These are phyloP conservation scores for Xylaria sp. DNA, from an alignment of 2,329 filamentous ascomycete species.

Conservation along the genomic window DNA sequence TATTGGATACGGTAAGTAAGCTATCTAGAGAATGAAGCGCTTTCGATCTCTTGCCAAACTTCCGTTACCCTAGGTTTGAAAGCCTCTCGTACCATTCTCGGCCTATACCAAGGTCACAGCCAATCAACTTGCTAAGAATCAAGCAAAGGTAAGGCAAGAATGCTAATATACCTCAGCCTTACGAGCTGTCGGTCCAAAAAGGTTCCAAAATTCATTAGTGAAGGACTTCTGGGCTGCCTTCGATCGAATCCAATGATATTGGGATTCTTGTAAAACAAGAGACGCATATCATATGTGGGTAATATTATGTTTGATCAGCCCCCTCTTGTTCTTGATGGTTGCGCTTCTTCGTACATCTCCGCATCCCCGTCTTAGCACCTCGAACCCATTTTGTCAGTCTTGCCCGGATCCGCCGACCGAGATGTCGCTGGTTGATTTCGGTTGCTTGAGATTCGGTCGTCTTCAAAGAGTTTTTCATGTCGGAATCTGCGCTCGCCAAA, in stretches of 20 bases:
- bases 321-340: conserved; percentile 16
- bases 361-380: conserved; percentile 44
- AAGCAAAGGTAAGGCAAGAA: conserved; percentile 41
- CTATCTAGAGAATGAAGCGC: conserved; percentile 41
- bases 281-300: conserved; percentile 28
- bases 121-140: conserved; percentile 42
- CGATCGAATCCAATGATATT: conserved; percentile 47
- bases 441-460: conserved; percentile 24
- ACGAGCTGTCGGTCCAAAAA: conserved; percentile 41
- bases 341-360: conserved; percentile 38
- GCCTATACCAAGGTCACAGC: conserved; percentile 48
- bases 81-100: conserved; percentile 39
- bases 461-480: conserved; percentile 26
- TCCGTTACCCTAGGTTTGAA: conserved; percentile 46
- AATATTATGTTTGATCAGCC: conserved; percentile 24
- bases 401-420: conserved; percentile 44
- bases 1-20: conserved; percentile 40
- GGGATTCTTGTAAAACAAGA: conserved; percentile 36
- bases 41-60: conserved; percentile 44
- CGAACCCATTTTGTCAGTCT: conserved; percentile 47
- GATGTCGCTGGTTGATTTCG: conserved; percentile 26
- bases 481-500: conserved; percentile 30
- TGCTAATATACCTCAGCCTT: conserved; percentile 37
- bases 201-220: conserved; percentile 44
- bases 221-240: conserved; percentile 38